These are phyloP conservation scores for Umbelopsis sp. DNA, from an alignment of 371 early-diverging fungal genomes.

Conservation along the genomic window DNA sequence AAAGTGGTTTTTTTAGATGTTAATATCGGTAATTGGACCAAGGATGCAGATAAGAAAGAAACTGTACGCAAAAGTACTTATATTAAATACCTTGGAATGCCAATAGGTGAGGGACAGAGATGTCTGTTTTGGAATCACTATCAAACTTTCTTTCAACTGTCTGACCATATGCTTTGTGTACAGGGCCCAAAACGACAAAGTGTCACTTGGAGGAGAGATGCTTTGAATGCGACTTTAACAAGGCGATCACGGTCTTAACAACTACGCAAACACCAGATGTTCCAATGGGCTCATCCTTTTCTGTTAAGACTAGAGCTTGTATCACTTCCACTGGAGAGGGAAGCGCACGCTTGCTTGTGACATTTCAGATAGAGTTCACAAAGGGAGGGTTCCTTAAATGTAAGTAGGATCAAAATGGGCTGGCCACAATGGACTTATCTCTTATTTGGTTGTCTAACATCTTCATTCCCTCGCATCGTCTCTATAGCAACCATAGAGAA, in stretches of 20 bases:
- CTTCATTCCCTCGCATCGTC: background rate
- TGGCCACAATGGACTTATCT: background rate
- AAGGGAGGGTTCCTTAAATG: slow-evolving; percentile 78
- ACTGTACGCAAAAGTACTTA: slow-evolving; percentile 33
- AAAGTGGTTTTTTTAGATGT: slow-evolving; percentile 27
- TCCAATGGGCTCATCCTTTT: slow-evolving; percentile 84
- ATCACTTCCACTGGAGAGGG: slow-evolving; percentile 73
- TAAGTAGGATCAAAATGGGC: slow-evolving; percentile 27
- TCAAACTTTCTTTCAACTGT: background rate
- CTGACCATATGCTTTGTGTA: background rate
- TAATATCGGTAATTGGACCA: slow-evolving; percentile 39
- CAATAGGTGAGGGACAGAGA: slow-evolving; percentile 32
- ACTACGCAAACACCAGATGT: slow-evolving; percentile 80
- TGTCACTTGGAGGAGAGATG: slow-evolving; percentile 67
- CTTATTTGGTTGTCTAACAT: background rate
- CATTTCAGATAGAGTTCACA: slow-evolving; percentile 70
- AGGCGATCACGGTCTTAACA: slow-evolving; percentile 57
- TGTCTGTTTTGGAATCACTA: background rate
- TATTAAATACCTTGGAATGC: slow-evolving; percentile 38
- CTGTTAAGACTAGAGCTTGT: slow-evolving; percentile 75
- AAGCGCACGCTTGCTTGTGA: slow-evolving; percentile 63
- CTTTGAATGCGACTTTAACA: slow-evolving; percentile 56
- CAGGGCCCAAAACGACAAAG: slow-evolving; percentile 74
- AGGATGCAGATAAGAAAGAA: slow-evolving; percentile 24
- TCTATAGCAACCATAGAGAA: slow-evolving; percentile 57